Conservation (phyloP, 148 eudicot genomes). For the Camellia sinensis region DNA sequence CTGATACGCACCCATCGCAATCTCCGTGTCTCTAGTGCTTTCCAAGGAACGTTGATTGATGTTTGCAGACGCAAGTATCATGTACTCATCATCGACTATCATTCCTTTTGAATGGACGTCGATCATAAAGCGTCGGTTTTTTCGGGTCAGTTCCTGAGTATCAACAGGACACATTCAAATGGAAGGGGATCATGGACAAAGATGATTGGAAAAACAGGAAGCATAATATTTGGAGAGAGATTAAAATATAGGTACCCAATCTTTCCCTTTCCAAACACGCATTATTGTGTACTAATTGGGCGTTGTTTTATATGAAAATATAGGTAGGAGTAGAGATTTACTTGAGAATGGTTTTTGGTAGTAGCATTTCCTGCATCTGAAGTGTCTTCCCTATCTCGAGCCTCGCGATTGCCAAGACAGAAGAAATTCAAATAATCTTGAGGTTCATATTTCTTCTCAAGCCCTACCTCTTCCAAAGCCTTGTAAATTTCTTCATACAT, state of each 20-base stretch:
- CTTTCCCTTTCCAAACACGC: too few species aligned
- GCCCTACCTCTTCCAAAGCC: constrained; percentile 72
- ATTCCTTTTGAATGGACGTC: constrained; percentile 94
- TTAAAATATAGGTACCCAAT: too few species aligned
- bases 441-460: constrained; percentile 55
- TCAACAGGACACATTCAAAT: neutral
- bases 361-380: constrained; percentile 19
- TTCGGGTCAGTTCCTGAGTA: constrained; percentile 44
- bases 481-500: constrained; percentile 80
- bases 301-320: neutral
- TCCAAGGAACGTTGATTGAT: constrained; percentile 91
- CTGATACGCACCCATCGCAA: constrained; percentile 94
- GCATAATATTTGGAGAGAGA: neutral
- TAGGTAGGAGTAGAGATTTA: constrained; percentile 10
- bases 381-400: constrained; percentile 15
- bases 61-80: constrained; percentile 84
- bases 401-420: constrained; percentile 84
- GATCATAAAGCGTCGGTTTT: constrained; percentile 76
- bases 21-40: constrained; percentile 88
- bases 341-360: constrained; percentile 57
- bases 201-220: neutral
- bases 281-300: too few species aligned
- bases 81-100: constrained; percentile 89
- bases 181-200: neutral
- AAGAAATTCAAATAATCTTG: constrained; percentile 87